Base-by-base conservation (phyloP, 2,329 filamentous ascomycete genomes). In the Xylariaceae sp. region DNA sequence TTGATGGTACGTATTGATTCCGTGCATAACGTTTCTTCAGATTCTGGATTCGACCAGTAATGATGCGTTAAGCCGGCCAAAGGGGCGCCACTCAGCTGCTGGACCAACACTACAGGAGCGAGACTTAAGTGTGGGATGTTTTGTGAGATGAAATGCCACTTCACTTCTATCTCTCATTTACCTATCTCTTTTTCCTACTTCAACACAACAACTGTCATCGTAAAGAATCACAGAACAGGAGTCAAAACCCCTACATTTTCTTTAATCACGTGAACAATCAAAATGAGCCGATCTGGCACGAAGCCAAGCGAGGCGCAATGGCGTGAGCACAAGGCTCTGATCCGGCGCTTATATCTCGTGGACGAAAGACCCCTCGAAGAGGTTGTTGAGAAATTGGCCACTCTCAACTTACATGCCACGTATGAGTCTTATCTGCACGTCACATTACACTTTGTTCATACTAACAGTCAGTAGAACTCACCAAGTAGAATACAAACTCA, bases 261-360 rank as follows among this genome's bases (percentile, higher is more conserved):
- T 39, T 35, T 39, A 36, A 20, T 35, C 42, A 21, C 40, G 27
- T 23, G 14, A 44, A 39, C 27, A 44, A 35, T 21, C 36, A 7
- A 35, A 39, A 44, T 44, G 42, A 40, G 36, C 27, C 20, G 27
- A 36, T 39, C 34, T 39, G 36, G 16, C n/a, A 32, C 22, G 5
- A 45, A 45, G 32, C 37, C 37, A 38, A 45, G 37, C 14, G 44
- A 45, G 5, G 34, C 40, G 22, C 33, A 45, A 40, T 45, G 43
- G 37, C 25, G 36, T 17, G 29, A 40, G 19, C 16, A 40, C 29
- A 40, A 40, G 29, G 37, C 4, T 34, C 36, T 40, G 21, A 40
- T 40, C 32, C 37, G 43, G 32, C 6, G 39, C 27, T 21, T 2
- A 32, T 45, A 45, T 45, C n/a, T 45, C 21, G 37, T 11, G 37